Conservation (phyloP, 169 alveolate species). For the Haemoproteus tartakovskyi region DNA sequence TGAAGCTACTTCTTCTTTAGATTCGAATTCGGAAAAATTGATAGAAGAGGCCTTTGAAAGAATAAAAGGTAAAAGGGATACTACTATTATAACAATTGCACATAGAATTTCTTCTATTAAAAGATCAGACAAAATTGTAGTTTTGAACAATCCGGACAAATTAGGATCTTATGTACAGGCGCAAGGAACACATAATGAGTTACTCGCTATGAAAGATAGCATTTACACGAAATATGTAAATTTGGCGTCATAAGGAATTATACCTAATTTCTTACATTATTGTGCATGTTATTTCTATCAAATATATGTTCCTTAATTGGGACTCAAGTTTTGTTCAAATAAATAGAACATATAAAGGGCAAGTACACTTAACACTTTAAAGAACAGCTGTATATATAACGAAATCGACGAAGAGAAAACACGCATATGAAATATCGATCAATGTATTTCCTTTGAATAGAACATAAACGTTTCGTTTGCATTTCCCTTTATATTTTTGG, state of each 20-base stretch:
- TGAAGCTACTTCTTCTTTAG: constrained; percentile 96
- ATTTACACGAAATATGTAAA: constrained; percentile 48
- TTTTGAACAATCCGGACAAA: constrained; percentile 77
- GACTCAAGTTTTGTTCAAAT: too few species aligned
- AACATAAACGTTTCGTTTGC: too few species aligned
- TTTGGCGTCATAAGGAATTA: constrained; percentile 18
- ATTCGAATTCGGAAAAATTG: constrained; percentile 79
- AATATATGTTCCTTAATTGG: too few species aligned
- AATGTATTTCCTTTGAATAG: too few species aligned
- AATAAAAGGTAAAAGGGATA: constrained; percentile 61
- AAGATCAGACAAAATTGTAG: constrained; percentile 80
- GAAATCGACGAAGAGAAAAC: too few species aligned
- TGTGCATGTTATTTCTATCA: too few species aligned
- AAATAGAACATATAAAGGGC: too few species aligned
- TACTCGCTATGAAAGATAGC: constrained; percentile 65
- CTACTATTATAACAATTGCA: constrained; percentile 89
- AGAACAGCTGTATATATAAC: too few species aligned
- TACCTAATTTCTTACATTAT: too few species aligned
- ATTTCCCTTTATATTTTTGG: too few species aligned
- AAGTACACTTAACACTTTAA: too few species aligned
- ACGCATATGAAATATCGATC: too few species aligned
- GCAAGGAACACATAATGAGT: constrained; percentile 86
- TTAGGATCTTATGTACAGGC: constrained; percentile 77
- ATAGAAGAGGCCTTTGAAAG: constrained; percentile 64
- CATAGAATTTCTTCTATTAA: constrained; percentile 89